Base-by-base conservation (phyloP, 495 filamentous ascomycete genomes). In the Amniculicola lignicola region DNA sequence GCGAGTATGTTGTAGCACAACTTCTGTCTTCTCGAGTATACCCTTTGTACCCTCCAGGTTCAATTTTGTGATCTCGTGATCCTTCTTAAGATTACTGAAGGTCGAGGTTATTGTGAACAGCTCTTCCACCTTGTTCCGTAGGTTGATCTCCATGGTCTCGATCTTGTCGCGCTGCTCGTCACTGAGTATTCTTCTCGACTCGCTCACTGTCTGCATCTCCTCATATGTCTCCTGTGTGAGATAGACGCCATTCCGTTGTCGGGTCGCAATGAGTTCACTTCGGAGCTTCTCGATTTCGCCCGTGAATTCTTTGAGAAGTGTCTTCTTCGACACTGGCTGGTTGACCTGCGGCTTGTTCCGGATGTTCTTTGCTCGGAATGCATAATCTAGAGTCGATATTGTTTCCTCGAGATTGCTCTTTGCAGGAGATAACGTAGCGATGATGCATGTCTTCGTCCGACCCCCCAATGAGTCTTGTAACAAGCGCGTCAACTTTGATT, bases 341-440 rank as follows among this genome's bases (percentile, higher is more conserved):
- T 97, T 97, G 62, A 94, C 80, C 65, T 98, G 93, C 3, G 93
- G 93, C 68, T 96, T 96, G 69, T 98, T 98, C 18, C 89, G 86
- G 57, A 98, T 98, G 63, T 97, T 96, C 74, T 98, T 98, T 2
- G 94, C 93, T 18, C 93, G 81, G 68, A 96, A 95, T 9, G 93
- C 94, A 67, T 98, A 98, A 68, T 98, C 93, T 2, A 98, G 77
- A 0, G 94, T 97, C 1, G 92, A 96, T 44, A 97, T 96, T 0
- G 93, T 98, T 69, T 98, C 93, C 63, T 98, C 93, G 12, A 97
- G 77, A 64, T 96, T 98, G 72, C 83, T 90, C 66, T 90, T 90
- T 4, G 90, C 88, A 5, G 94, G 90, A 0, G 93, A 96, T 38
- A 98, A 81, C 0, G 94, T 98, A 2, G 93, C 94, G 62, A 98